Conservation (phyloP, 2,329 filamentous ascomycete species). For the Nemania serpens region DNA sequence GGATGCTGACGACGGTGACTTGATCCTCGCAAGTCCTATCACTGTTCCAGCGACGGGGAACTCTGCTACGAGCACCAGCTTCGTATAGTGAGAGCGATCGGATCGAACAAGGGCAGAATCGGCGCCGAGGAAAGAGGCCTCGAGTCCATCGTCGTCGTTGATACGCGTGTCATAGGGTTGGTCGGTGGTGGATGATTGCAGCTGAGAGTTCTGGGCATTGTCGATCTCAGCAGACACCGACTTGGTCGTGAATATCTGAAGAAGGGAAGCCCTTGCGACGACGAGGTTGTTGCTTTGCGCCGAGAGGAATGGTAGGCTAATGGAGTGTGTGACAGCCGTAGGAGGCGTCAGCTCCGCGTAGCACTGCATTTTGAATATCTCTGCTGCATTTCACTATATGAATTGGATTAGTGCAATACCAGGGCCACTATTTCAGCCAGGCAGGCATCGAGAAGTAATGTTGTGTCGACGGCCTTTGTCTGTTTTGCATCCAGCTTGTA, state of each 20-base stretch:
- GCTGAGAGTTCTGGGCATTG: slow-evolving; percentile 45
- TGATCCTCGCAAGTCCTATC: slow-evolving; percentile 79
- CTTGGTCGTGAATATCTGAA: slow-evolving; percentile 86
- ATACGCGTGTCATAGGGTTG: slow-evolving; percentile 56
- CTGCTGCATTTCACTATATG: slow-evolving; percentile 37
- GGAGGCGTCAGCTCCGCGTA: slow-evolving; percentile 95
- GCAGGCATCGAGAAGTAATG: too few species aligned
- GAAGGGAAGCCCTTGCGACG: slow-evolving; percentile 87
- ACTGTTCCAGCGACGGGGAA: slow-evolving; percentile 83
- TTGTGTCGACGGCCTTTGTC: too few species aligned
- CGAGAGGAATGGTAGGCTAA: slow-evolving; percentile 77
- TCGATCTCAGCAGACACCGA: slow-evolving; percentile 68
- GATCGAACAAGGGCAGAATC: slow-evolving; percentile 65
- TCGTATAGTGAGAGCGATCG: slow-evolving; percentile 70
- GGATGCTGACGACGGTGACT: slow-evolving; percentile 71
- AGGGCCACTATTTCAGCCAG: too few species aligned
- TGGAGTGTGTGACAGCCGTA: slow-evolving; percentile 88
- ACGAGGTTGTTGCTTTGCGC: slow-evolving; percentile 80
- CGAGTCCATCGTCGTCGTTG: slow-evolving; percentile 66
- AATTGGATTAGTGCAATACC: not conserved
- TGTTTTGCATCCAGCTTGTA: too few species aligned
- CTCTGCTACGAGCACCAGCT: slow-evolving; percentile 84
- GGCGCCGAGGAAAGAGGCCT: slow-evolving; percentile 67
- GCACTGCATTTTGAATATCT: slow-evolving; percentile 75
- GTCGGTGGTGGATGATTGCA: slow-evolving; percentile 48